Evolutionary conservation across 768 basidiomycete species (phyloP).

Genomic region (Guyanaporus albipodus): DNA sequence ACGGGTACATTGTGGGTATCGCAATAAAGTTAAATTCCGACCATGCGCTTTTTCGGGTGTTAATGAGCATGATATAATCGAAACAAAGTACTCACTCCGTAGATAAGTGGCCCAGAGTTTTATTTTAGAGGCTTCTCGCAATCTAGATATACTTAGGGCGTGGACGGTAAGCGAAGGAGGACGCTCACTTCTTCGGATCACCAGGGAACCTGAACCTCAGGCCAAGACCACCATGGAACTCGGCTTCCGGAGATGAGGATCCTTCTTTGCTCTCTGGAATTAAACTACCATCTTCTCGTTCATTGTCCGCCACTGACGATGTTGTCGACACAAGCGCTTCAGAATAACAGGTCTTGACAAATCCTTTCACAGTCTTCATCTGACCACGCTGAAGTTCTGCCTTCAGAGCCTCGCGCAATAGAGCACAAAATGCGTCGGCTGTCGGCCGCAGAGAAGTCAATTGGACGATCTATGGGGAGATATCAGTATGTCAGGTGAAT

Average conservation of each 20-base stretch:
- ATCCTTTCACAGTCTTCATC: slow-evolving; percentile 91
- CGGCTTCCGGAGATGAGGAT: slow-evolving; percentile 41
- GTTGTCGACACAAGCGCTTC: slow-evolving; percentile 73
- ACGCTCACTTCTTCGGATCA: slow-evolving; percentile 80
- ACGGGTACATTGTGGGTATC: slow-evolving; percentile 96
- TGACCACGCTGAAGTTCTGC: slow-evolving; percentile 82
- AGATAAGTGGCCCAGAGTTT: slow-evolving; percentile 94
- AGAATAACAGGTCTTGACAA: slow-evolving; percentile 91
- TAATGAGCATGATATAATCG: slow-evolving; percentile 6
- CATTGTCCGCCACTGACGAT: slow-evolving; percentile 56
- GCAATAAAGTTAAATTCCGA: slow-evolving; percentile 88
- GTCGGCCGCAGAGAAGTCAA: slow-evolving; percentile 90
- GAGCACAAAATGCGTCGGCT: slow-evolving; percentile 87
- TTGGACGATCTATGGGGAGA: slow-evolving; percentile 69
- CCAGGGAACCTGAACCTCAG: slow-evolving; percentile 87
- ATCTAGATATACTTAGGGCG: slow-evolving; percentile 38
- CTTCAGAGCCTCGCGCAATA: slow-evolving; percentile 87
- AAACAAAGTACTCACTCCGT: slow-evolving; percentile 44
- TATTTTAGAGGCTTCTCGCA: slow-evolving; percentile 89
- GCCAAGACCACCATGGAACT: slow-evolving; percentile 76
- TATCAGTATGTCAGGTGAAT: slow-evolving; percentile 5
- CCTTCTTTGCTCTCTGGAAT: slow-evolving; percentile 52
- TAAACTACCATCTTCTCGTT: slow-evolving; percentile 65
- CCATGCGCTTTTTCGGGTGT: slow-evolving; percentile 64
- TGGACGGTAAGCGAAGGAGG: not conserved